A percentile compares a stretch with the other conserved stretches of the same genome.
Conservation (phyloP, 2,329 filamentous ascomycete species). For the Trichophaea hybrida region DNA sequence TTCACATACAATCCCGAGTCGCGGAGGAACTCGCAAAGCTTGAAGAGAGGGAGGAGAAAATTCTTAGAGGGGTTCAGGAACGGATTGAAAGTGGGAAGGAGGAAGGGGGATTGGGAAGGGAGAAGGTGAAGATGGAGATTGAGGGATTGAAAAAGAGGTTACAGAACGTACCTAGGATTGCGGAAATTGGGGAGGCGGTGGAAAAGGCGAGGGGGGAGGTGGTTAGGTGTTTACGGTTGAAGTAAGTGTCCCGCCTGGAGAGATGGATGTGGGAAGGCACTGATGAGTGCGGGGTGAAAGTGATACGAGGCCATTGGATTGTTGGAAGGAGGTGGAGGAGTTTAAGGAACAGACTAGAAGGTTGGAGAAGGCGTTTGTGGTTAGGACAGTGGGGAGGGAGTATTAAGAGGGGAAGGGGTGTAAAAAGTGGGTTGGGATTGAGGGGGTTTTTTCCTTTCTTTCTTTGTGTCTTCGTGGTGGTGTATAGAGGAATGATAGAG, state of each 20-base stretch:
- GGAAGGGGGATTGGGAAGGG: conserved; percentile 4
- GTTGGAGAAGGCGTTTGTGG: conserved; percentile 20
- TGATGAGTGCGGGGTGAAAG: background rate
- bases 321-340: conserved; percentile 20
- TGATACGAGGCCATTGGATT: conserved; percentile 10
- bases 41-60: conserved; percentile 14
- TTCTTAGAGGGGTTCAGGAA: conserved; percentile 8
- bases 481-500: background rate
- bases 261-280: background rate
- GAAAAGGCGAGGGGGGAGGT: conserved; percentile 17
- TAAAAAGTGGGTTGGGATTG: background rate
- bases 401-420: conserved; percentile 2
- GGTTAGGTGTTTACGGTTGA: conserved; percentile 15
- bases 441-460: too few species aligned
- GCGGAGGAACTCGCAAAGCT: conserved; percentile 18
- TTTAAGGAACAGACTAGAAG: conserved; percentile 19
- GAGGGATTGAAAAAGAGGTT: conserved; percentile 14
- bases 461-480: background rate
- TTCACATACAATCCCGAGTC: conserved; percentile 20
- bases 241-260: conserved; percentile 12
- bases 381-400: conserved; percentile 19
- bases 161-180: conserved; percentile 15
- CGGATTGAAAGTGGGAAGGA: background rate
- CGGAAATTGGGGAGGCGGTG: conserved; percentile 8
- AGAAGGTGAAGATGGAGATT: conserved; percentile 17